Evolutionary conservation across 129 eudicot species (phyloP), one percentile per base, ranked within the genome.

Genomic region (Saposhnikovia divaricata): DNA sequence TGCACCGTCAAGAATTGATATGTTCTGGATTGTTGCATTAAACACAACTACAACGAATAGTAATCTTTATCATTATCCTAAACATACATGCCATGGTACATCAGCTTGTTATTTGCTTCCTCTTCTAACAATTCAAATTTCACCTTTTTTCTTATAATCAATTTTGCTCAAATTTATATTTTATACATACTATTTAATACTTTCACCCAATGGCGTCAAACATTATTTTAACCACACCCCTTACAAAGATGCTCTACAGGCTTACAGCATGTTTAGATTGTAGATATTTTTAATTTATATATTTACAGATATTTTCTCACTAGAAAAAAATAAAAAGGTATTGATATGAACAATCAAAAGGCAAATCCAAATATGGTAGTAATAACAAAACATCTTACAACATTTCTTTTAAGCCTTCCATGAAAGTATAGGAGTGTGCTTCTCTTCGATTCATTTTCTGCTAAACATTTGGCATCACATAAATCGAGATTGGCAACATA

Each of bases 361-460:
- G 15, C 4, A 76, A 31, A 78, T 79, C 34, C 15, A n/a, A 71
- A 57, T 57, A 31, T 84, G 68, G 40, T 47, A 66, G 15, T 59
- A 42, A 46, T 42, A 83, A 76, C 34, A 39, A 48, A n/a, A 80
- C 74, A 72, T 74, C 97, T 87, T 92, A 92, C 99, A 85, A 95
- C 99, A 72, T 95, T 95, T 88, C 99, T 90, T 88, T 95, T 95
- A 79, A 95, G 96, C 90, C 99, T 86, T 68, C 97, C 99, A 68
- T 97, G 96, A 81, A 95, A 92, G 83, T 83, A 92, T 25, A 95
- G 85, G 86, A 95, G 85, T 5, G 97, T 86, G 37, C 83, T 92
- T 86, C 99, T 95, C 86, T 80, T 92, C 31, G 96, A 80, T 76
- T 84, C 84, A 51, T 48, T 87, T 78, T 90, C 91, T 31, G 86